Percentiles rank a stretch among this genome's conserved stretches.
Conservation (phyloP, 305 asterid genomes). For the Rubia tinctorum region DNA sequence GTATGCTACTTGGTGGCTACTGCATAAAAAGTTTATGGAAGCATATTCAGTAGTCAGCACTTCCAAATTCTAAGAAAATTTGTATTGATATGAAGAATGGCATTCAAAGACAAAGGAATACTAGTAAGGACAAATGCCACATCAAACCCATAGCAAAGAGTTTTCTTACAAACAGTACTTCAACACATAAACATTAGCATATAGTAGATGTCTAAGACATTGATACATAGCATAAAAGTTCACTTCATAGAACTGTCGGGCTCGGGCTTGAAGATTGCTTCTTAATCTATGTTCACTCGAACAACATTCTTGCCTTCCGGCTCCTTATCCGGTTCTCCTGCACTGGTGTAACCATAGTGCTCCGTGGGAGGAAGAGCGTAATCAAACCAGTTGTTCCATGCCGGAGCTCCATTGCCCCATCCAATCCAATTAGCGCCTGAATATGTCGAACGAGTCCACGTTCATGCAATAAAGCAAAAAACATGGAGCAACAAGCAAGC, state of each 20-base stretch:
- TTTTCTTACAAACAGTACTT: background rate
- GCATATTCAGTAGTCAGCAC: background rate
- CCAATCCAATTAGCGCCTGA: constrained; percentile 35
- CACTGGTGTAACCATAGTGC: constrained; percentile 31
- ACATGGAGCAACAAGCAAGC: background rate
- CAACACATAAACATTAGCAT: background rate
- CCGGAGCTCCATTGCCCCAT: constrained; percentile 49
- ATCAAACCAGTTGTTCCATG: constrained; percentile 51
- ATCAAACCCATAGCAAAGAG: background rate
- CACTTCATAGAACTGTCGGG: no score
- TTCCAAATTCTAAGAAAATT: background rate
- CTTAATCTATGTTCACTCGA: constrained; percentile 17
- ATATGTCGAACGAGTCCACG: background rate
- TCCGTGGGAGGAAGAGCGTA: constrained; percentile 50
- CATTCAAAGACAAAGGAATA: no score
- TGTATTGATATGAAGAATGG: no score
- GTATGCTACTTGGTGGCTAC: no score
- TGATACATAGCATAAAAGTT: background rate
- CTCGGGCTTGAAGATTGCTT: background rate
- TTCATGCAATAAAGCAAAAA: background rate
- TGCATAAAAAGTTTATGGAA: no score
- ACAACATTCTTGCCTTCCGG: constrained; percentile 11
- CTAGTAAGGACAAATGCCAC: background rate
- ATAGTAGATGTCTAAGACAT: background rate
- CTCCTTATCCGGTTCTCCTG: constrained; percentile 23